Base-by-base conservation (phyloP, 2,329 filamentous ascomycete genomes). In the Penicillium hesseltinei region DNA sequence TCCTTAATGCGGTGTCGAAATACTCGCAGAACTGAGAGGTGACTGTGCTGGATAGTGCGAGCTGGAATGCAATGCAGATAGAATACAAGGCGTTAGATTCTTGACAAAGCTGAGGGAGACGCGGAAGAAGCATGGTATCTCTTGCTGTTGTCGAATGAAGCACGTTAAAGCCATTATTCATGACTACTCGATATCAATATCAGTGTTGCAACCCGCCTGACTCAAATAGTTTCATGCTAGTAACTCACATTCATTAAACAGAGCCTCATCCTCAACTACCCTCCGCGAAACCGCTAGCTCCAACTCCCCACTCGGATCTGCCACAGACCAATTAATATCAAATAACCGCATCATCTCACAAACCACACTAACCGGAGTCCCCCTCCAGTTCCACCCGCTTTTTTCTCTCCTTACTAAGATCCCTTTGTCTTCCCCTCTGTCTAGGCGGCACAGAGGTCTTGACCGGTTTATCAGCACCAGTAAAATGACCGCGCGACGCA, bases 401-500 rank as follows among this genome's bases (percentile, higher is more conserved):
- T 54, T 44, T 65, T 23, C 56, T 59, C 31, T 69, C 62, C 23
- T 60, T 58, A 31, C 46, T 61, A 36, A 66, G 54, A 60, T 72
- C 70, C 19, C 70, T 61, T 39, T 58, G 62, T 40, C 69, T 59
- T 1, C 70, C 69, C 43, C 63, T 70, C 1, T 50, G 60, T 40
- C 68, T 64, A 7, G 57, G 31, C 4, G 68, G 65, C 4, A 69
- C 58, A 46, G 61, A 63, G n/a, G 62, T 52, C 15, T 66, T 57
- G 5, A 69, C 31, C 3, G 70, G 70, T 50, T 66, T 67, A 48
- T 64, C 64, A 7, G 70, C 70, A 7, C 70, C 70, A 1, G 65
- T 69, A 56, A 69, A 71, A 4, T 58, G 62, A 6, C 71, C 71
- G 21, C 71, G 68, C 42, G 70, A 73, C 1, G 71, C 71, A 58